A percentile compares a stretch with the other conserved stretches of the same genome.
phyloP scores from a whole-genome alignment of 257 asterid genomes.

The Solanum tarijense region DNA sequence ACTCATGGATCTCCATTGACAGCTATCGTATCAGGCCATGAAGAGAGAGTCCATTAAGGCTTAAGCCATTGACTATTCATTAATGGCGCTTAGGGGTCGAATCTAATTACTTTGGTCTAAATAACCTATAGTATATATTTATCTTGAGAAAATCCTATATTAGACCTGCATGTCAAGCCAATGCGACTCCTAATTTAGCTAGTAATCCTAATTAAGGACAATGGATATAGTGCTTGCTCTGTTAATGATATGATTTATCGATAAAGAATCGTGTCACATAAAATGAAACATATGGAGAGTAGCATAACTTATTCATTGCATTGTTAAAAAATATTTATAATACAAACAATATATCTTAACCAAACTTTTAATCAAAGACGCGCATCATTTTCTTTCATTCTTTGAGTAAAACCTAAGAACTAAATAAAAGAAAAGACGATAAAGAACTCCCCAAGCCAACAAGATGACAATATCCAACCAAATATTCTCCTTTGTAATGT shows the following conservation, averaged over 20 bases:
- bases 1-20: too few relatives aligned
- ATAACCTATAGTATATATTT: too few relatives aligned
- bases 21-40: too few relatives aligned
- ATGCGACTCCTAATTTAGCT: background rate
- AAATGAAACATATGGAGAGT: background rate
- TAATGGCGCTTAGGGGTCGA: too few relatives aligned
- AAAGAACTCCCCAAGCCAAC: slow-evolving; percentile 59
- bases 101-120: too few relatives aligned
- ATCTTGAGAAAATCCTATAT: background rate
- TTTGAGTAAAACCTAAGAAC: slow-evolving; percentile 57
- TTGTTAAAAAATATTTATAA: background rate
- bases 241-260: background rate
- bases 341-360: background rate
- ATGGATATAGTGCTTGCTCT: background rate
- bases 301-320: background rate
- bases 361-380: background rate
- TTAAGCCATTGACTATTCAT: background rate
- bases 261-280: background rate
- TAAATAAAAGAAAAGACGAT: slow-evolving; percentile 44
- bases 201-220: background rate
- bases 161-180: background rate
- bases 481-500: slow-evolving; percentile 33
- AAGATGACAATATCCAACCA: slow-evolving; percentile 50
- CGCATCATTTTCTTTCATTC: slow-evolving; percentile 42
- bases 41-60: too few relatives aligned